These are phyloP conservation scores for Cladosporium sp. DNA, from an alignment of 2,329 filamentous ascomycete genomes.

Conservation along the genomic window DNA sequence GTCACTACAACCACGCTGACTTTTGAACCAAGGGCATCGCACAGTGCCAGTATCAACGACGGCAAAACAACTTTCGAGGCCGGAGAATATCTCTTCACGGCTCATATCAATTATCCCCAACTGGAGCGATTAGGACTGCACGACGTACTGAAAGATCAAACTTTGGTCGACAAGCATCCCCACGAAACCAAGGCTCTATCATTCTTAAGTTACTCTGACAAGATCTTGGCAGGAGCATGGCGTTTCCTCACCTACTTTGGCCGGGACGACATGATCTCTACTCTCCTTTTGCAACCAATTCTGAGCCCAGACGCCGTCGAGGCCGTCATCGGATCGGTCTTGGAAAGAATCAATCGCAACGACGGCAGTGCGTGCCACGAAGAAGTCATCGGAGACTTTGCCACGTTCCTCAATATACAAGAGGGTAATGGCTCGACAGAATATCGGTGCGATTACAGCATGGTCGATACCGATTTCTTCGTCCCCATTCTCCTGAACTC, in stretches of 20 bases:
- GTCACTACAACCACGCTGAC: conserved; percentile 52
- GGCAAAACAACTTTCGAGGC: conserved; percentile 50
- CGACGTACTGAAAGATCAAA: too few relatives aligned
- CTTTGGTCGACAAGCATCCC: too few relatives aligned
- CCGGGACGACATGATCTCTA: too few relatives aligned
- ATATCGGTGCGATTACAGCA: background rate
- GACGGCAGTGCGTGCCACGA: conserved; percentile 62
- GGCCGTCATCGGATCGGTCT: conserved; percentile 56
- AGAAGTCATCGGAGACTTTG: conserved; percentile 62
- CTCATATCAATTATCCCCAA: too few relatives aligned
- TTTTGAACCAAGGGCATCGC: conserved; percentile 49
- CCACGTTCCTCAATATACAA: conserved; percentile 54
- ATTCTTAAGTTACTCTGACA: conserved; percentile 32
- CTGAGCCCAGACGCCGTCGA: too few relatives aligned
- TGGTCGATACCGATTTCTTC: background rate
- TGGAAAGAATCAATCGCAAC: conserved; percentile 57
- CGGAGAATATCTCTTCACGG: too few relatives aligned
- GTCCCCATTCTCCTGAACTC: background rate
- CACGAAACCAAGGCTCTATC: too few relatives aligned
- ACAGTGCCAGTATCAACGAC: conserved; percentile 48
- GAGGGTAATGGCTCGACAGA: background rate
- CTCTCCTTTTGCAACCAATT: too few relatives aligned
- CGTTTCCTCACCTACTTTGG: too few relatives aligned
- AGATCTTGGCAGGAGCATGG: too few relatives aligned
- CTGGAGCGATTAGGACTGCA: too few relatives aligned